Base-by-base conservation (phyloP, 1,284 basidiomycete genomes). In the Moniliella sp. region DNA sequence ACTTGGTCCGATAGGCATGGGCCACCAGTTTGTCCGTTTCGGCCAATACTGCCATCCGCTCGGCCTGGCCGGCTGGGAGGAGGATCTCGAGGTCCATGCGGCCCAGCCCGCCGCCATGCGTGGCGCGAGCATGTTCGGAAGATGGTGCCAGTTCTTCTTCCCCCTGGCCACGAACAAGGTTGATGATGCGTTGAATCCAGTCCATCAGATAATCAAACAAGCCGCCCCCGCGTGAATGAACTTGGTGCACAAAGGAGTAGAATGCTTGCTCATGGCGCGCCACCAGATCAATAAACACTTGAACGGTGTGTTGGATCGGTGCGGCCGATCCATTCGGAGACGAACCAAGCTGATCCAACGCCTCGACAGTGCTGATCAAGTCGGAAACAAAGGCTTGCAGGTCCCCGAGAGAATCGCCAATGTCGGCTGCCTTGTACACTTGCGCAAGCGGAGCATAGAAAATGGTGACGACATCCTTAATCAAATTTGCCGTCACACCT, bases 391-490 rank as follows among this genome's bases (percentile, higher is more conserved):
- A 99, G 39, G 70, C 78, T 62, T 97, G 91, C 33, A 94, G 55
- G 57, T 97, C 91, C 19, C 74, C 69, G 2, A 99, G 61, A n/a
- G n/a, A n/a, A 57, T 97, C 91, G 8, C 80, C 78, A 35, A 99
- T 93, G 58, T 80, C 93, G 4, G 91, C 91, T 3, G 88, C 88
- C 55, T 81, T 78, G 66, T 97, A 99, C 2, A 97, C 91, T 50
- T 88, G 81, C 0, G 91, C 91, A 11, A 99, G 67, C 1, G 91
- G 91, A 0, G 86, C 66, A 62, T 99, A 99, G 63, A 99, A 99
- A 40, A 99, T 97, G 8, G 91, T 94, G 48, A 99, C 84, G 40
- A 99, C 94, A 58, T 99, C 91, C 63, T 88, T 94, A 48, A 97
- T 66, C 25, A 99, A 65, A 30, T 97, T 88, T 2, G 91, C 75